A percentile compares a stretch with the other conserved stretches of the same genome.
Evolutionary conservation across 257 asterid species (phyloP).

Genomic region (Solanum ossicruentum): DNA sequence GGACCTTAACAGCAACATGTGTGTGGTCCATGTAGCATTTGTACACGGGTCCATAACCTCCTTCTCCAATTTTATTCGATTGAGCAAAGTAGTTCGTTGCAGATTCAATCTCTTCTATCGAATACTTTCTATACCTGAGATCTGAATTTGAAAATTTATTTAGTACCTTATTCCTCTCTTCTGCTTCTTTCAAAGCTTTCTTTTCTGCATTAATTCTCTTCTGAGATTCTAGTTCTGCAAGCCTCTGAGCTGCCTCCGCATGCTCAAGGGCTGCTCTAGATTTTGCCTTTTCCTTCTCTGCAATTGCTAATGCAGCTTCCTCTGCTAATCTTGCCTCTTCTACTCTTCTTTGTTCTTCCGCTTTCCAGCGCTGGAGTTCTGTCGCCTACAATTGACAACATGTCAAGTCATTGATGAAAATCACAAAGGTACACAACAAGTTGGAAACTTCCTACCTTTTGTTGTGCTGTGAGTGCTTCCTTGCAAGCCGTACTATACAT

Average conservation of each 20-base stretch:
- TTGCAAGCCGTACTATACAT: slow-evolving; percentile 89
- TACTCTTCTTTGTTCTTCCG: slow-evolving; percentile 36
- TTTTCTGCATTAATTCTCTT: slow-evolving; percentile 65
- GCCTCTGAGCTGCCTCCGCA: slow-evolving; percentile 68
- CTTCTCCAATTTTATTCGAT: slow-evolving; percentile 82
- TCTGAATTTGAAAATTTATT: slow-evolving; percentile 17
- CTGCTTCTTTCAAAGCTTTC: slow-evolving; percentile 54
- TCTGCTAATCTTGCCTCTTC: slow-evolving; percentile 45
- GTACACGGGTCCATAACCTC: slow-evolving; percentile 92
- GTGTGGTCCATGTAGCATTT: slow-evolving; percentile 85
- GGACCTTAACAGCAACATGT: slow-evolving; percentile 90
- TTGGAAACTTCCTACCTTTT: slow-evolving; percentile 18
- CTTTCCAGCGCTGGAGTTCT: slow-evolving; percentile 52
- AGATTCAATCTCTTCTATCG: slow-evolving; percentile 81
- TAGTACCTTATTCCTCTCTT: slow-evolving; percentile 26
- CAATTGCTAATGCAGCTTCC: slow-evolving; percentile 36
- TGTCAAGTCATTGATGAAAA: not conserved
- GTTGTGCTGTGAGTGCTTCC: slow-evolving; percentile 57
- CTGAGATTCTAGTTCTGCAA: slow-evolving; percentile 75
- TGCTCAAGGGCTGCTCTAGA: slow-evolving; percentile 34
- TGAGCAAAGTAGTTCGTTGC: slow-evolving; percentile 71
- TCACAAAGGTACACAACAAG: not conserved
- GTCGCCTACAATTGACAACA: slow-evolving; percentile 18
- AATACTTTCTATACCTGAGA: slow-evolving; percentile 57
- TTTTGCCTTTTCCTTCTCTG: slow-evolving; percentile 38